Percentiles rank a stretch among this genome's conserved stretches.
Conservation (phyloP, 2,329 filamentous ascomycete species). For the Colletotrichum costaricense region DNA sequence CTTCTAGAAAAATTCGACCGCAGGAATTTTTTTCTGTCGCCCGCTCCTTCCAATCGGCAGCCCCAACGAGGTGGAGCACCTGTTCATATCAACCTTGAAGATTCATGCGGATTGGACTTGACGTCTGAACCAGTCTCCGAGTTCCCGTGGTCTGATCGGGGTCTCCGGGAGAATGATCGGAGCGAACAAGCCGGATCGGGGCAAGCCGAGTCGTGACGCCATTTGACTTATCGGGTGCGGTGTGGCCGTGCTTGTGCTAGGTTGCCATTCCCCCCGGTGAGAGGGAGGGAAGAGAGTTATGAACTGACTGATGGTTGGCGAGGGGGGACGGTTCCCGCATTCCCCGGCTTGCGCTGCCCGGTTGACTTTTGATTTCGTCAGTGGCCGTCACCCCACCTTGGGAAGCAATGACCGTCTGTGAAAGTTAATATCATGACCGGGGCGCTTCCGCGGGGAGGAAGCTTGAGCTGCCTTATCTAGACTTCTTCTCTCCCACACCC, state of each 20-base stretch:
- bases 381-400: constrained; percentile 3
- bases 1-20: constrained; percentile 2
- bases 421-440: constrained; percentile 21
- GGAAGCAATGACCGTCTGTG: neutral
- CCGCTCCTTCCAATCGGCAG: neutral
- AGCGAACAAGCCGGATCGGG: constrained; percentile 3
- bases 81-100: neutral
- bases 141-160: neutral
- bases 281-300: neutral
- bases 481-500: neutral
- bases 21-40: neutral
- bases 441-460: neutral
- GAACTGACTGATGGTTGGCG: neutral
- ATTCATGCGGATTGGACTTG: neutral
- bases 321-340: neutral
- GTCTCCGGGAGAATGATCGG: neutral
- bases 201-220: constrained; percentile 8
- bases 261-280: neutral
- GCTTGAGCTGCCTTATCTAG: neutral
- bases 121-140: neutral
- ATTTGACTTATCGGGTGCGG: neutral
- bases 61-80: neutral
- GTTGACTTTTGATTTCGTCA: neutral
- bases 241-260: neutral
- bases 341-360: neutral